Conservation (phyloP, 1,284 basidiomycete genomes). For the Microbotryum intermedium region DNA sequence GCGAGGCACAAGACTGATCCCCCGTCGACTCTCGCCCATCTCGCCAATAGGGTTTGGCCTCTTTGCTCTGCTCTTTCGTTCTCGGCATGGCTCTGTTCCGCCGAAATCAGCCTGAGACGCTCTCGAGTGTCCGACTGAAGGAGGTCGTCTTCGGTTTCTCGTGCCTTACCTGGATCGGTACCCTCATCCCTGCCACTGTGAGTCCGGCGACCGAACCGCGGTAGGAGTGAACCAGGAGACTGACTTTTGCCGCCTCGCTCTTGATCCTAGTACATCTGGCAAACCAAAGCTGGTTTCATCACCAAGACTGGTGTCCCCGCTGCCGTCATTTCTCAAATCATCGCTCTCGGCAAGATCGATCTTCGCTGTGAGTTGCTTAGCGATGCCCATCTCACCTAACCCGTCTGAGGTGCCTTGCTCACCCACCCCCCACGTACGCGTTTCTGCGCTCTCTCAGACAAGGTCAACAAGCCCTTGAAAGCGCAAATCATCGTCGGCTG, state of each 20-base stretch:
- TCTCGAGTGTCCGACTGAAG: conserved; percentile 23
- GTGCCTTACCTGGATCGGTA: conserved; percentile 10
- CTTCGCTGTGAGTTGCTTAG: background rate
- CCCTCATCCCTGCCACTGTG: conserved; percentile 19
- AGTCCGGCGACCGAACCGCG: background rate
- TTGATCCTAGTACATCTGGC: background rate
- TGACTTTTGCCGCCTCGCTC: no score
- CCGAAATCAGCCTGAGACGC: conserved; percentile 12
- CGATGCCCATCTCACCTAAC: background rate
- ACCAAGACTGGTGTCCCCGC: conserved; percentile 13
- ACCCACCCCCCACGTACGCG: no score
- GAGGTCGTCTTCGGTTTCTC: conserved; percentile 19
- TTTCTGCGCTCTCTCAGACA: background rate
- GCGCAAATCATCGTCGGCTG: conserved; percentile 24
- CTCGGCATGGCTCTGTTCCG: conserved; percentile 4
- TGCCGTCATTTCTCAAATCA: conserved; percentile 8
- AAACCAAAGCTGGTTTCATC: conserved; percentile 4
- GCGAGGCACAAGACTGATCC: background rate
- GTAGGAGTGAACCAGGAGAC: no score
- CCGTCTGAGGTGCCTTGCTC: no score
- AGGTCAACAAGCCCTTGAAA: conserved; percentile 5
- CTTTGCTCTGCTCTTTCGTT: conserved; percentile 10
- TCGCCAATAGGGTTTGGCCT: conserved; percentile 5
- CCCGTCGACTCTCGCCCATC: background rate
- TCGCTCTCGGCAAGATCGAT: conserved; percentile 7